Conservation (phyloP, 108 stramenopile genomes). For the Cylindrotheca closterium region DNA sequence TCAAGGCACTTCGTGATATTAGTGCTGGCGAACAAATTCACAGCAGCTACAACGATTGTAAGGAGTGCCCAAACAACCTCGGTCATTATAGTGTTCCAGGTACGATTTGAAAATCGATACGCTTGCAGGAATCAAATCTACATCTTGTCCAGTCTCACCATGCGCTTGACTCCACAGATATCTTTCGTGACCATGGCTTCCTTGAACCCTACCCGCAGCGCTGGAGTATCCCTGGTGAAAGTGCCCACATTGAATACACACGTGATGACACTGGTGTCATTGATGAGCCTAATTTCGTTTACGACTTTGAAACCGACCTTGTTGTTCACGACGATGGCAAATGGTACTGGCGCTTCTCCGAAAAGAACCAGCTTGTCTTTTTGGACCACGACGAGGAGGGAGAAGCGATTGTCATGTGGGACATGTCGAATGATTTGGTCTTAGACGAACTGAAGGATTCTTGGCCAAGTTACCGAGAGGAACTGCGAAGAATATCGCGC, state of each 20-base stretch:
- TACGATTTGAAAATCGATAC: not conserved
- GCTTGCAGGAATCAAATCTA: not conserved
- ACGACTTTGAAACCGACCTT: no score
- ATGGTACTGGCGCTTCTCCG: no score
- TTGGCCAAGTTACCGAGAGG: no score
- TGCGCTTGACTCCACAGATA: conserved; percentile 1
- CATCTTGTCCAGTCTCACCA: not conserved
- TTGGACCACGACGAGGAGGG: conserved; percentile 1
- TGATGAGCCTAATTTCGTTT: no score
- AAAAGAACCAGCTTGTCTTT: not conserved
- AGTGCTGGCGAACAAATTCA: conserved; percentile 17
- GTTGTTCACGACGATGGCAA: no score
- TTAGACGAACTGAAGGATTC: not conserved
- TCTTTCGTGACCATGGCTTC: conserved; percentile 48
- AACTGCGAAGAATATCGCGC: conserved; percentile 18
- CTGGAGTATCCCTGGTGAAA: conserved; percentile 24
- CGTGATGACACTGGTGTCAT: no score
- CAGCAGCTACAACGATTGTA: conserved; percentile 22
- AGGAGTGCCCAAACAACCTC: not conserved
- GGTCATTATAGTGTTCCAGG: conserved; percentile 6
- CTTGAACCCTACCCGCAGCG: conserved; percentile 39
- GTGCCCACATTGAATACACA: no score
- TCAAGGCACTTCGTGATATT: conserved; percentile 18
- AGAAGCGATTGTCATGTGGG: not conserved
- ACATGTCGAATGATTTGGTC: not conserved